Base-by-base conservation (phyloP, 2,329 filamentous ascomycete genomes). In the Meredithiella fracta region DNA sequence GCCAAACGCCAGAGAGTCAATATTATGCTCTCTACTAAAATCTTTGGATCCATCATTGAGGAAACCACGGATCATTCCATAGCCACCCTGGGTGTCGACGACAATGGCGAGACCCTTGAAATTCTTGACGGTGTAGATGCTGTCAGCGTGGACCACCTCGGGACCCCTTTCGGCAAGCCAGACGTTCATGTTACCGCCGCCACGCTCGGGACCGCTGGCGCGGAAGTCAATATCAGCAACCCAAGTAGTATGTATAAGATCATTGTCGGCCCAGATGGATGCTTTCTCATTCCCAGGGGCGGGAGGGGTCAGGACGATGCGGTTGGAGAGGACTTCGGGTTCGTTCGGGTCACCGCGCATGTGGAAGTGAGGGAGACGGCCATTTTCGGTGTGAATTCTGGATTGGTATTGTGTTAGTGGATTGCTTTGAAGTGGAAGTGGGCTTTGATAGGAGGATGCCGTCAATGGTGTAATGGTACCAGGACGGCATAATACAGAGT, bases 91-190 rank as follows among this genome's bases (percentile, higher is more conserved):
- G 60, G 85, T 82, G 69, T 97, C 91, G 55, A 98, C 69, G 23
- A 94, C 83, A 57, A 98, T 72, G 34, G 80, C 90, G 62, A 98
- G 72, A n/a, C 92, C 92, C 63, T 97, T 91, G 64, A 95, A 98
- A 62, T 79, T 80, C 55, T 80, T 80, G 8, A 84, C 83, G 0
- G 85, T 92, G 70, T 96, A 95, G 62, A 95, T 80, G 68, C 86
- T 94, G 61, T 79, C 77, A 23, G 82, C 77, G 56, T 81, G 83
- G 56, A 94, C 73, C 29, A 74, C 72, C 59, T 75, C 69, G 62
- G 78, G 71, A 31, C 85, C 85, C 59, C 86, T 77, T 62, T 80
- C 82, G 54, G 79, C 82, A 65, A 94, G 87, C 92, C 92, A 98
- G 64, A 98, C 76, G 69, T 97, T 91, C 62, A 98, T 73, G 69